Evolutionary conservation across 2,329 filamentous ascomycete genomes (phyloP), one percentile per base, ranked within the genome.

Genomic region (Endocalyx cinctus): DNA sequence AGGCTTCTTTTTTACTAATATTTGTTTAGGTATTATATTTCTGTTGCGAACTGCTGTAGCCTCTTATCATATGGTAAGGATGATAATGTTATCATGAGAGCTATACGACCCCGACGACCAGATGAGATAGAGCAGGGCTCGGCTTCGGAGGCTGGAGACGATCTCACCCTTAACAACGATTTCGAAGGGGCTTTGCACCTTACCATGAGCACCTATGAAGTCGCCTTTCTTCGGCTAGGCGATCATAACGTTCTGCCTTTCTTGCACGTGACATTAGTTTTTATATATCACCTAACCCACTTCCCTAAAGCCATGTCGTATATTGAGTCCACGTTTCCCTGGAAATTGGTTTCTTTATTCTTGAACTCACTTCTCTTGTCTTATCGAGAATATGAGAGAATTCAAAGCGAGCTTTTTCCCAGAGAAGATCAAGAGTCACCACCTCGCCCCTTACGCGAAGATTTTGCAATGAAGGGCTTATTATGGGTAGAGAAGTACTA

Each of bases 391-490:
- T 50, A 57, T 27, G 42, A 51, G 4, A 51, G 63, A 16, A 58
- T 76, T 39, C 58, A 61, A 19, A 60, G 50, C 18, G 54, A 50
- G 2, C 48, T 57, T 0, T 79, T 84, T 36, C 73, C 74, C 0
- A 50, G 58, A 1, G 60, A 62, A 3, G 64, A 63, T 2, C 62
- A 61, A 25, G 57, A 64, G 18, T 57, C 59, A 2, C 52, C 66
- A 0, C 66, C 65, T 2, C 63, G 69, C 1, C 81, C 82, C 0
- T 53, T 87, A 0, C 79, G 81, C 0, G 84, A 87, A 30, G 84
- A 88, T 39, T 85, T 77, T 43, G 67, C 74, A 0, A 69, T 86
- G 35, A 67, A 79, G 1, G 83, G 83, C 0, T 60, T 84, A 2
- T 53, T 78, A 2, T 85, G 77, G 63, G 63, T 70, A 0, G 66